phyloP scores from a whole-genome alignment of 257 asterid species.

The Solanum pimpinellifolium region DNA sequence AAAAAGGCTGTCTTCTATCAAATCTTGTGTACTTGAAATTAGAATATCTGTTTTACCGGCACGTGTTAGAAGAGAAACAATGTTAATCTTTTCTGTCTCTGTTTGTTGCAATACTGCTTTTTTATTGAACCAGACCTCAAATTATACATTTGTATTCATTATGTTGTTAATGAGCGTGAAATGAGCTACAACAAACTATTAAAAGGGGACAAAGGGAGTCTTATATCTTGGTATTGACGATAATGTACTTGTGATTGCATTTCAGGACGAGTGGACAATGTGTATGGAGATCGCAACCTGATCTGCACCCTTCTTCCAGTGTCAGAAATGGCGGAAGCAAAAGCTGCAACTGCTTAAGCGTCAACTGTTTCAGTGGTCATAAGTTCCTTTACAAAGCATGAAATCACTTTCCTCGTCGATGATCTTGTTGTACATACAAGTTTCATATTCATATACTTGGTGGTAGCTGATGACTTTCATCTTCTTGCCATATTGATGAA shows the following conservation, averaged over 20 bases:
- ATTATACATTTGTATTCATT: neutral
- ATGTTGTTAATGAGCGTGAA: neutral
- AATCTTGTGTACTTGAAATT: neutral
- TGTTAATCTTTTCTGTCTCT: neutral
- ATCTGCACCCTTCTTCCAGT: slow-evolving; percentile 90
- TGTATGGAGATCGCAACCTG: slow-evolving; percentile 97
- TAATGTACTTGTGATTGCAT: neutral
- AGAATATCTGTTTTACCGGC: neutral
- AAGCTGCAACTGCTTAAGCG: slow-evolving; percentile 68
- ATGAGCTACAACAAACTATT: neutral
- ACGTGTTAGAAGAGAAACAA: neutral
- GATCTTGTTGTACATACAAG: slow-evolving; percentile 36
- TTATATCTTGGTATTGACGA: neutral
- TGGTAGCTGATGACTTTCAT: slow-evolving; percentile 17
- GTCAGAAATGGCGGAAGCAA: slow-evolving; percentile 75
- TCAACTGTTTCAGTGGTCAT: neutral
- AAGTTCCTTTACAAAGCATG: neutral
- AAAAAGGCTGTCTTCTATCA: neutral
- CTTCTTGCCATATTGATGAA: slow-evolving; percentile 8
- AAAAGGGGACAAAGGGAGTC: neutral
- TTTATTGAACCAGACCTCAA: neutral
- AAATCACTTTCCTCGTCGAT: neutral
- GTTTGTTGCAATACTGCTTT: neutral
- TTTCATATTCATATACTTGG: slow-evolving; percentile 15
- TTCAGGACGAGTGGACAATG: slow-evolving; percentile 92